phyloP scores from a whole-genome alignment of 2,329 filamentous ascomycete species.

The Botrytis porri region DNA sequence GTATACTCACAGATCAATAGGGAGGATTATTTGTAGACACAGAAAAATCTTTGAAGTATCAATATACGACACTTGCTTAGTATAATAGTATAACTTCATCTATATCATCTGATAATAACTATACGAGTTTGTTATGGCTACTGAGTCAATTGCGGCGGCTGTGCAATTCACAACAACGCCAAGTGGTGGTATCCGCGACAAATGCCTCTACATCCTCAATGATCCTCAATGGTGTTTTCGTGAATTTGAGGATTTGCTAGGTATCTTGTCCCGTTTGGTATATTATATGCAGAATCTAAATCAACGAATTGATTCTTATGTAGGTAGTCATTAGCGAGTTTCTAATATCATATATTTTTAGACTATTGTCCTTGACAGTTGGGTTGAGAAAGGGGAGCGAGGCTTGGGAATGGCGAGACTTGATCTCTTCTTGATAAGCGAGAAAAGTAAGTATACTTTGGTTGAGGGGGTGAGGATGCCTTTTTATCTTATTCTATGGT shows the following conservation, averaged over 20 bases:
- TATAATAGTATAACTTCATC: neutral
- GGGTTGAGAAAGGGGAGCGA: neutral
- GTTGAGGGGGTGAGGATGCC: too few relatives aligned
- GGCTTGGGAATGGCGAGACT: neutral
- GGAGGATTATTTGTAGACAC: neutral
- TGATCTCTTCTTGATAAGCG: neutral
- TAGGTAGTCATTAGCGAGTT: neutral
- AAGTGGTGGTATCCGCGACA: too few relatives aligned
- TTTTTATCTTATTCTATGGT: accelerated
- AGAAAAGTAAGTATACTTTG: neutral
- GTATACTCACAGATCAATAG: neutral
- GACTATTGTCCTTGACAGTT: neutral
- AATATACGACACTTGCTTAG: neutral
- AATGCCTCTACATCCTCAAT: too few relatives aligned
- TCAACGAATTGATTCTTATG: neutral
- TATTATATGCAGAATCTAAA: neutral
- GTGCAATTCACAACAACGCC: neutral
- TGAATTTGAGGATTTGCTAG: neutral
- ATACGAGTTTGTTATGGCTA: neutral
- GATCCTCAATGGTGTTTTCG: neutral
- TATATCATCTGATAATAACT: neutral
- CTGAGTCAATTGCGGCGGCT: neutral
- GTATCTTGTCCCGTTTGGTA: neutral
- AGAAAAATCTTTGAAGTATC: neutral
- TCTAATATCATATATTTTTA: neutral